Base-by-base conservation (phyloP, 2,329 filamentous ascomycete species). In the Alternaria sp. region DNA sequence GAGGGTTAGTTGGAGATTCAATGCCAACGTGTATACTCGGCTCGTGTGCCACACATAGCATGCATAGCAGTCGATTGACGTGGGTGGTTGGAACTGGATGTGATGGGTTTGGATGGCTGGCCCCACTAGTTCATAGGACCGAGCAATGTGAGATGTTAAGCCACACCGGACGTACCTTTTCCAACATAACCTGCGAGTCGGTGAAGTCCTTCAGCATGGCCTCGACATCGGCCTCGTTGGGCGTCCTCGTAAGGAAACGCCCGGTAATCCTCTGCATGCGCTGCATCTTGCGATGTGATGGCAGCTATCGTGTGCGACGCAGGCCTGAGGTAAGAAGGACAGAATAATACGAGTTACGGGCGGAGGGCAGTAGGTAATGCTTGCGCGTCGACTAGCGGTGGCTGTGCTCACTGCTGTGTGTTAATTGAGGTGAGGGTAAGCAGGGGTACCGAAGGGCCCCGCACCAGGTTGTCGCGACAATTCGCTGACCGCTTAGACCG, bases 201-300 rank as follows among this genome's bases (percentile, higher is more conserved):
- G 93, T 90, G 76, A 93, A 96, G 74, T 96, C 92, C 71, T 88
- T 90, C 60, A 96, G 82, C 57, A 96, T 84, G 47, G 90, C 86
- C 11, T 90, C 89, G 49, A 95, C 89, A 75, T 93, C 90, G 68
- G 90, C 90, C 76, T 93, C 90, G 79, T 96, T 91, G 60, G 90
- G 91, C 23, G 89, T 88, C 65, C 89, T 87, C 74, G 87, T 88
- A 81, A 89, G 86, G 75, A 94, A 87, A 79, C 87, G 90, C 65
- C 91, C 91, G 70, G 94, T 90, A 74, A 90, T 88, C 67, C 92
- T 85, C 76, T 93, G 89, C 81, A 96, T 86, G 47, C 88, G 87
- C 79, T 91, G 88, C 89, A 91, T 91, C 49, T 72, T 86, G 55
- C 72, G 69, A 54, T 57, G 65, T 49, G 30, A 25, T 49, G 68